These are phyloP conservation scores for Elaphomyces granulatus DNA, from an alignment of 495 filamentous ascomycete genomes.

Conservation along the genomic window DNA sequence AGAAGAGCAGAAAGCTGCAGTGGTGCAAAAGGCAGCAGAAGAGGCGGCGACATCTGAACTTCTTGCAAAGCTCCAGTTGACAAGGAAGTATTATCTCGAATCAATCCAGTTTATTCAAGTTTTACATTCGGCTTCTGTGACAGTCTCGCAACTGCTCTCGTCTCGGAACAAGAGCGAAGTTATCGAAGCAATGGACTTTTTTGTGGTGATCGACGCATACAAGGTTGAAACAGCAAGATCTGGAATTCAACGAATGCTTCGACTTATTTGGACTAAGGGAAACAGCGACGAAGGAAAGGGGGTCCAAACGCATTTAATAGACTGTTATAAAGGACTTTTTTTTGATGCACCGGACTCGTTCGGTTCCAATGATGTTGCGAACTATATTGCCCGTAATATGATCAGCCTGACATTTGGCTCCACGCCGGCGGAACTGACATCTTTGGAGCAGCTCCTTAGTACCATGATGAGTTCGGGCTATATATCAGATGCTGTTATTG, in stretches of 20 bases:
- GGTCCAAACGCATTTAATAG: conserved; percentile 91
- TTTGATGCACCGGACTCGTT: conserved; percentile 87
- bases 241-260: conserved; percentile 87
- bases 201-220: conserved; percentile 86
- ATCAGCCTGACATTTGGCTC: conserved; percentile 94
- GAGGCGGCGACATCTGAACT: conserved; percentile 61
- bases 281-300: conserved; percentile 99
- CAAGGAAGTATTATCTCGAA: conserved; percentile 77
- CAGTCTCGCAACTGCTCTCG: conserved; percentile 72
- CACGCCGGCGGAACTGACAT: conserved; percentile 86
- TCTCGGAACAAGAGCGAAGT: conserved; percentile 96
- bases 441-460: conserved; percentile 80
- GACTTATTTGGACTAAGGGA: conserved; percentile 97
- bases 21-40: conserved; percentile 53
- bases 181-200: conserved; percentile 98
- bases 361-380: conserved; percentile 77
- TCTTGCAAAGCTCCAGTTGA: conserved; percentile 72
- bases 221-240: conserved; percentile 79
- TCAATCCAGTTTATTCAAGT: conserved; percentile 90
- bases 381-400: conserved; percentile 96
- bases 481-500: conserved; percentile 71
- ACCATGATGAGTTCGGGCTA: conserved; percentile 95
- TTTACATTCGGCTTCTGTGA: conserved; percentile 63
- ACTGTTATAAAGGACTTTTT: conserved; percentile 90
- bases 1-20: conserved; percentile 40